Base-by-base conservation (phyloP, 306 rosid species). In the Trifolium subterraneum region DNA sequence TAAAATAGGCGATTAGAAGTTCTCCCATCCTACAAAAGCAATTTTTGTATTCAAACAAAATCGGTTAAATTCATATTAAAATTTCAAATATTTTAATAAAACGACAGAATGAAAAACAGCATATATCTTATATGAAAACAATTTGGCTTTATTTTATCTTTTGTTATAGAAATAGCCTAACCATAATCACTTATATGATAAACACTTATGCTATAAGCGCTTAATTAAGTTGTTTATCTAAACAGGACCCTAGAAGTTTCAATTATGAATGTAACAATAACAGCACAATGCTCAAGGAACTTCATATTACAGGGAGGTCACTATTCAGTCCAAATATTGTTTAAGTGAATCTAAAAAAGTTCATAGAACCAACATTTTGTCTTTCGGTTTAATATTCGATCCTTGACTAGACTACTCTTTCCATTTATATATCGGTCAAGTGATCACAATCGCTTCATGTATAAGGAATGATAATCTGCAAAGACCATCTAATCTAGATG, bases 1-100 rank as follows among this genome's bases (percentile, higher is more conserved):
- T 92, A 92, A 77, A 85, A 92, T 62, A 92, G 96, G 84, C 98
- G 98, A 82, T 90, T 84, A 60, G 98, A 89, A 60, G 87, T 72
- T 81, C 84, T 86, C 75, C 96, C 90, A 50, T 77, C 91, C 98
- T 92, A 82, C 87, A 82, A 77, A 80, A 74, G 72, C 67, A 62
- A 54, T 69, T 79, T 60, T 66, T 20, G 4, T 25, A 61, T 59
- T 86, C 60, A 76, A 70, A 72, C 72, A 61, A 39, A 86, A 74
- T 58, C 52, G 68, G 73, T 73, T 52, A 64, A 44, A 16, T 65
- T 55, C 51, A 67, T 45, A 42, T 42, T 36, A 8, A n/a, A 22
- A 33, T 61, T 54, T 68, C 61, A 48, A 33, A 45, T 27, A 41
- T 10, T 59, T 19, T 4, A 9, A 25, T 20, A 63, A 6, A 64